phyloP scores from a whole-genome alignment of 768 basidiomycete species.

The Russula sp. region DNA sequence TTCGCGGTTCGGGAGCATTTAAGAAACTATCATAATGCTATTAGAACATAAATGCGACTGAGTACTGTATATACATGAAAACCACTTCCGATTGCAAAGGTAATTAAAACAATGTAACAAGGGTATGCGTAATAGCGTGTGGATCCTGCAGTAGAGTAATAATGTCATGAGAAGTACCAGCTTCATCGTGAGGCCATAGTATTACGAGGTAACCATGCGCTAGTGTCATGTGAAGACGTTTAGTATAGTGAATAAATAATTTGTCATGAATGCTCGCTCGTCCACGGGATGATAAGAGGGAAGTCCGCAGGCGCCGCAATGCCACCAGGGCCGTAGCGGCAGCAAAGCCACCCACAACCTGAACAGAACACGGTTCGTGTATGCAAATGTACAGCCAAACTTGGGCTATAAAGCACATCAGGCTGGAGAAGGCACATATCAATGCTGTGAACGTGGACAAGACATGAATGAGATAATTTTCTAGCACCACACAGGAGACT shows the following conservation, averaged over 20 bases:
- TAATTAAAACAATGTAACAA: neutral
- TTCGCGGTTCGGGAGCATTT: constrained; percentile 4
- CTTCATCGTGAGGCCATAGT: neutral
- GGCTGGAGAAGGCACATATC: neutral
- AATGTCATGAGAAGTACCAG: neutral
- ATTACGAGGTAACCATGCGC: neutral
- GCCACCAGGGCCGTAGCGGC: neutral
- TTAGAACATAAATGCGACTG: neutral
- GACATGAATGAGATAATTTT: neutral
- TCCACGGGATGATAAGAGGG: neutral
- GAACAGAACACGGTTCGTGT: constrained; percentile 4
- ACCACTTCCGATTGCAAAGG: neutral
- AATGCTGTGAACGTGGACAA: neutral
- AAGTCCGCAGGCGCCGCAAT: constrained; percentile 10
- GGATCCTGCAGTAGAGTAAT: neutral
- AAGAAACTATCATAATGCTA: neutral
- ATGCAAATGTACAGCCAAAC: constrained; percentile 17
- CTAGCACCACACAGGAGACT: neutral
- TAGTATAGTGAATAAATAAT: constrained; percentile 1
- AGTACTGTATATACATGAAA: neutral
- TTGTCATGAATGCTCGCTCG: neutral
- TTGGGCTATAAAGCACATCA: constrained; percentile 6
- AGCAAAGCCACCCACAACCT: constrained; percentile 2
- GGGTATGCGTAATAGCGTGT: neutral
- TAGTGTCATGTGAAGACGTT: neutral